Conservation (phyloP, 2,329 filamentous ascomycete genomes). For the Aspergillus jensenii region DNA sequence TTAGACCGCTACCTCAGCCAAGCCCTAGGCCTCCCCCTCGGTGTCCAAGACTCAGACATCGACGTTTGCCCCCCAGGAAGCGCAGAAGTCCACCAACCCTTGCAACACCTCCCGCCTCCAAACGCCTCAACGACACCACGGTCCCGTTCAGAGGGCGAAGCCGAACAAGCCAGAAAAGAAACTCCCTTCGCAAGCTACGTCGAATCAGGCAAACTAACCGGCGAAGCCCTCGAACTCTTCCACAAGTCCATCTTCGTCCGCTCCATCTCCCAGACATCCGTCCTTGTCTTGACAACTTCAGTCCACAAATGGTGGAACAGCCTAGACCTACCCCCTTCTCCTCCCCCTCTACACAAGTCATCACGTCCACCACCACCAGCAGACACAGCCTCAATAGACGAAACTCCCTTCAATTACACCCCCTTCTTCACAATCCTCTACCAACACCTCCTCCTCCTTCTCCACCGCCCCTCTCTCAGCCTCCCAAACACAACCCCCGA, state of each 20-base stretch:
- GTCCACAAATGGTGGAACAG: conserved; percentile 46
- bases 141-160: conserved; percentile 10
- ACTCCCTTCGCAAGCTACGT: conserved; percentile 39
- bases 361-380: background rate
- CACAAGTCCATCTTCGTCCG: conserved; percentile 44
- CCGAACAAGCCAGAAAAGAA: conserved; percentile 25
- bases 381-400: conserved; percentile 4
- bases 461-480: conserved; percentile 41
- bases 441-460: conserved; percentile 41
- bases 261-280: conserved; percentile 37
- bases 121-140: background rate
- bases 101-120: conserved; percentile 6
- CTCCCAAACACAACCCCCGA: conserved; percentile 38
- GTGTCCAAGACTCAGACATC: conserved; percentile 44
- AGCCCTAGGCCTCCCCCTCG: conserved; percentile 40
- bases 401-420: conserved; percentile 31
- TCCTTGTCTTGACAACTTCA: conserved; percentile 40
- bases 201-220: conserved; percentile 40
- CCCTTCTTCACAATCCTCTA: conserved; percentile 45
- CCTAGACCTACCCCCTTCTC: conserved; percentile 18
- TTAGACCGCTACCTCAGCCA: conserved; percentile 44
- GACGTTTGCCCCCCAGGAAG: conserved; percentile 48
- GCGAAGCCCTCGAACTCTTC: conserved; percentile 42
- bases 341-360: background rate
- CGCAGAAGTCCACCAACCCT: conserved; percentile 40